Evolutionary conservation across 805 yeast species (phyloP).

Genomic region (Torulaspora gathmanii): DNA sequence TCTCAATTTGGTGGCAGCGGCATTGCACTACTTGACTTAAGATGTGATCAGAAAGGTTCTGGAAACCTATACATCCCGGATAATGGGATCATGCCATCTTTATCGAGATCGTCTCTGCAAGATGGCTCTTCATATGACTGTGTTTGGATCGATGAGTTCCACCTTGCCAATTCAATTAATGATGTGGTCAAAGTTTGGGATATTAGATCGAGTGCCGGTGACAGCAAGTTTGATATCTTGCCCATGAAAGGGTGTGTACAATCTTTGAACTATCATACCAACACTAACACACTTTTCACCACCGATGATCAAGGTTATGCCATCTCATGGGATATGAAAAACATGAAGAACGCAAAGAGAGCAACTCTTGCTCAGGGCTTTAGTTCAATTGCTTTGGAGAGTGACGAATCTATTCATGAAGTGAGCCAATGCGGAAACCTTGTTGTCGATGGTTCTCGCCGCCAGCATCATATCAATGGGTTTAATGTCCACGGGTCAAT

Average conservation of each 20-base stretch:
- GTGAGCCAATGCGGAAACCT: slow-evolving; percentile 29
- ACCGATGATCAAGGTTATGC: slow-evolving; percentile 24
- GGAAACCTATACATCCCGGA: slow-evolving; percentile 26
- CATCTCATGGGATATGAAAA: slow-evolving; percentile 28
- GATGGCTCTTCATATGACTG: slow-evolving; percentile 19
- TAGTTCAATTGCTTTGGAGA: slow-evolving; percentile 13
- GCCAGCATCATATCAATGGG: slow-evolving; percentile 1
- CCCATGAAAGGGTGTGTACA: slow-evolving; percentile 26
- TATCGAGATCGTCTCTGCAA: slow-evolving; percentile 14
- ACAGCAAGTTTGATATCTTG: slow-evolving; percentile 18
- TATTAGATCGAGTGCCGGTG: slow-evolving; percentile 21
- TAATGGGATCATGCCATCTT: slow-evolving; percentile 9
- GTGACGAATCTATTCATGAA: slow-evolving; percentile 10
- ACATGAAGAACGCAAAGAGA: slow-evolving; percentile 16
- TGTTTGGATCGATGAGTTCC: slow-evolving; percentile 25
- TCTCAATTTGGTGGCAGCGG: slow-evolving; percentile 68
- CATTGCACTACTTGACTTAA: slow-evolving; percentile 65
- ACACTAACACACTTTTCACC: slow-evolving; percentile 17
- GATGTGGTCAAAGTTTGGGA: slow-evolving; percentile 28
- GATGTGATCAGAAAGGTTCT: slow-evolving; percentile 35
- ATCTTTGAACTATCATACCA: slow-evolving; percentile 14
- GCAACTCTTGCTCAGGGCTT: slow-evolving; percentile 23
- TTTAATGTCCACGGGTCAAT: slow-evolving; percentile 10
- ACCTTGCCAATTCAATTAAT: slow-evolving; percentile 20
- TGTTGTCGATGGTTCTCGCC: slow-evolving; percentile 15